Base-by-base conservation (phyloP, 352 stramenopile species). In the Phytophthora pistaciae region DNA sequence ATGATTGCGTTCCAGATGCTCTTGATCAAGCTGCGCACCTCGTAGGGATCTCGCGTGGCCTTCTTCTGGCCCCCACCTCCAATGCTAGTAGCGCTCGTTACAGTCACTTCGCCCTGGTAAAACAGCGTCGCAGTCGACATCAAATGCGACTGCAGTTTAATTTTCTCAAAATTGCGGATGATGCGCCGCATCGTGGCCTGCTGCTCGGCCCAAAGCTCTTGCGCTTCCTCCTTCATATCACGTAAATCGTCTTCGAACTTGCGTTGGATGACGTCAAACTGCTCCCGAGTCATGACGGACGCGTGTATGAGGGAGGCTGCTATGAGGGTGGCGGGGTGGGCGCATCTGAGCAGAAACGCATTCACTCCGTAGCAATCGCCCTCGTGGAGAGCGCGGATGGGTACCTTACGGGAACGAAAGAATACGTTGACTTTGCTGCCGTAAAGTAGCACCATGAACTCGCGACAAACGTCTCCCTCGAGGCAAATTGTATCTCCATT, bases 361-460 rank as follows among this genome's bases (percentile, higher is more conserved):
- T 66, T 86, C 1, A 86, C 87, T 1, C 87, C 87, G 18, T 92
- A 94, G 64, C 84, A 90, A n/a, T 92, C 79, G 3, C 82, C 85
- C 44, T 87, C 80, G 8, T 90, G 76, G 9, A 93, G 70, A 4
- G 84, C 85, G 3, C 83, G 81, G 16, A 92, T 64, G 0, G 84
- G 88, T 1, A 86, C 78, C 7, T 73, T 80, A 14, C 74, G 72
- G 0, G 72, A 79, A 3, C 83, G 80, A 8, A 79, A 81, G 31
- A 91, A 94, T n/a, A 90, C 50, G 55, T 94, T 91, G 9, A 91
- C 82, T 64, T 83, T 84, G 46, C 71, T 78, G 3, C 87, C 87
- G 38, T 90, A 75, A 1, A 82, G 29, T 5, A 94, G 71, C 14
- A 92, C 80, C 6, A 92, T 23, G n/a, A 92, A 94, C 55, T 92